These are phyloP conservation scores for Coccomyxa sp. DNA, from an alignment of 139 green algal species.

Conservation along the genomic window DNA sequence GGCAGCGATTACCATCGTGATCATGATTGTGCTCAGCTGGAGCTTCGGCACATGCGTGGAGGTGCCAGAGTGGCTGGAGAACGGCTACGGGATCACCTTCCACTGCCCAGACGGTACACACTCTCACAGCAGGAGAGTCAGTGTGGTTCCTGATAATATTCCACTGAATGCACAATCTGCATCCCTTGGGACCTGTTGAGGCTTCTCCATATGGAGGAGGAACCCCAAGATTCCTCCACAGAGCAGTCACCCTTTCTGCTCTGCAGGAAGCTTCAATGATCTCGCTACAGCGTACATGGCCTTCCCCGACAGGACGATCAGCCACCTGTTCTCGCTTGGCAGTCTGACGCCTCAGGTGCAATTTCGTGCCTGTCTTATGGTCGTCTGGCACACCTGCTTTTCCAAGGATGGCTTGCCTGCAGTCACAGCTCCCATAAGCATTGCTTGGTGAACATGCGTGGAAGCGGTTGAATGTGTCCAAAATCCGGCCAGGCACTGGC, in stretches of 20 bases:
- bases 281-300: slow-evolving; percentile 77
- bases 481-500: too few species aligned
- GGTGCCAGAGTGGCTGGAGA: slow-evolving; percentile 27
- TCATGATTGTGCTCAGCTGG: slow-evolving; percentile 18
- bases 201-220: too few species aligned
- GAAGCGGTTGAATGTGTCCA: too few species aligned
- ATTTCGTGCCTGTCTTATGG: neutral
- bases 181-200: too few species aligned
- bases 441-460: too few species aligned
- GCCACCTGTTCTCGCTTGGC: slow-evolving; percentile 55
- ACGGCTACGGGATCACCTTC: slow-evolving; percentile 29
- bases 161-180: too few species aligned
- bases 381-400: too few species aligned
- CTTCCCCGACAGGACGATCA: slow-evolving; percentile 65
- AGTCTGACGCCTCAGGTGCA: slow-evolving; percentile 22
- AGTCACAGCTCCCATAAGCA: too few species aligned
- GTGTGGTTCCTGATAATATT: neutral
- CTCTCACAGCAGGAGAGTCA: neutral
- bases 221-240: too few species aligned
- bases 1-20: slow-evolving; percentile 31
- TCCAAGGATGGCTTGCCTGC: too few species aligned
- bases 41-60: slow-evolving; percentile 37
- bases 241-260: too few species aligned
- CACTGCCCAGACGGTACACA: slow-evolving; percentile 1
- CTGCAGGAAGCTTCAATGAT: slow-evolving; percentile 78